A percentile compares a stretch with the other conserved stretches of the same genome.
Evolutionary conservation across 2,329 filamentous ascomycete species (phyloP).

Genomic region (Monilinia fructicola): DNA sequence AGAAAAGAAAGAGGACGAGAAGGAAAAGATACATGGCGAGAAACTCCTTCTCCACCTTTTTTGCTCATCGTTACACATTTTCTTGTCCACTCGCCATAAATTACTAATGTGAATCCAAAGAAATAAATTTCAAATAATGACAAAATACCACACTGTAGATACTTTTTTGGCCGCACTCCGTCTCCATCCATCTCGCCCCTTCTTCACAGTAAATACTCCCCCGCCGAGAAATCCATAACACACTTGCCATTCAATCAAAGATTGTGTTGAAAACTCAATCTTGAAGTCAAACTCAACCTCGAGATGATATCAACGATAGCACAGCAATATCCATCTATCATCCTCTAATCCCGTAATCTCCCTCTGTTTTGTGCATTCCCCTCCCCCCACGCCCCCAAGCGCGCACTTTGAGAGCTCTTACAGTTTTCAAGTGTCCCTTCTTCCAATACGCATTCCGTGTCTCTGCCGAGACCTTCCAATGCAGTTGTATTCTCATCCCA

Average conservation of each 20-base stretch:
- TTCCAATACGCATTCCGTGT: background rate
- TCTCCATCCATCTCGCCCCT: background rate
- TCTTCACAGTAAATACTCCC: conserved; percentile 2
- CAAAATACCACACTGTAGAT: conserved; percentile 1
- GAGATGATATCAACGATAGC: conserved; percentile 9
- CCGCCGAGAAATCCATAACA: background rate
- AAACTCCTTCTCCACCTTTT: background rate
- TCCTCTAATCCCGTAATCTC: background rate
- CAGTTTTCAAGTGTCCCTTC: background rate
- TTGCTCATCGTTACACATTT: background rate
- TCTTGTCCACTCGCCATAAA: background rate
- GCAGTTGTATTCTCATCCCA: background rate
- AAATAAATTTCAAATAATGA: conserved; percentile 15
- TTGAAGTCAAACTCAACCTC: background rate
- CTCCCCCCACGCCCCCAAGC: background rate
- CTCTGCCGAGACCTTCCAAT: background rate
- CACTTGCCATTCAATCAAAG: conserved; percentile 2
- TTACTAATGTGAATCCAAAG: background rate
- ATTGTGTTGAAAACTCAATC: background rate
- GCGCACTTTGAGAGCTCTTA: background rate
- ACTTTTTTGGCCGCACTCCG: background rate
- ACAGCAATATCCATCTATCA: conserved; percentile 3
- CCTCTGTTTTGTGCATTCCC: background rate
- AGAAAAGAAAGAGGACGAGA: background rate
- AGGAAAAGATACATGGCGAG: background rate